A percentile compares a stretch with the other conserved stretches of the same genome.
Evolutionary conservation across 2,329 filamentous ascomycete genomes (phyloP).

Genomic region (Alternaria sp.): DNA sequence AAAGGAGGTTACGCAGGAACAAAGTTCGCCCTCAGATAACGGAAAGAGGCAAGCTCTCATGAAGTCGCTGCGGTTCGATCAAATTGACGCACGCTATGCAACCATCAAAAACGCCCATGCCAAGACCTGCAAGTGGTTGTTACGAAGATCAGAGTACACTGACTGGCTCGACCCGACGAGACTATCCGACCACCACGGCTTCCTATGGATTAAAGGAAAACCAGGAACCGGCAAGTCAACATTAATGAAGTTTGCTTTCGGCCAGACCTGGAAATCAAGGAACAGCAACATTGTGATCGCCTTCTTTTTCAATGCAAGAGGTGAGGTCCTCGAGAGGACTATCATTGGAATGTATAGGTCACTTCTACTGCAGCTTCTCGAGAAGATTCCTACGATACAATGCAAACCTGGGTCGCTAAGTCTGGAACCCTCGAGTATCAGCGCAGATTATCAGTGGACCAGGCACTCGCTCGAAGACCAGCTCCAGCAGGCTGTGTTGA

Average conservation of each 20-base stretch:
- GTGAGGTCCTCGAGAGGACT: slow-evolving; percentile 29
- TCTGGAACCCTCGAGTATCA: slow-evolving; percentile 1
- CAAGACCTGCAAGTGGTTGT: slow-evolving; percentile 55
- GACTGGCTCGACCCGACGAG: slow-evolving; percentile 50
- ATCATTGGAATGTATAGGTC: slow-evolving; percentile 36
- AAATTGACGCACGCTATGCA: slow-evolving; percentile 50
- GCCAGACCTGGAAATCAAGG: slow-evolving; percentile 15
- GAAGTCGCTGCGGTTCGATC: slow-evolving; percentile 49
- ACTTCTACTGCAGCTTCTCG: slow-evolving; percentile 36
- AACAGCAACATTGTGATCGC: slow-evolving; percentile 15
- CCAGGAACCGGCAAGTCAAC: slow-evolving; percentile 53
- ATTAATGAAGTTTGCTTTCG: slow-evolving; percentile 48
- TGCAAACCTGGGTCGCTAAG: slow-evolving; percentile 10
- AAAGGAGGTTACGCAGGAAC: not conserved
- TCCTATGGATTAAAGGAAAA: slow-evolving; percentile 60
- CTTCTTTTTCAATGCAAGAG: slow-evolving; percentile 43
- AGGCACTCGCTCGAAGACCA: slow-evolving; percentile 23
- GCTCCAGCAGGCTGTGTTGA: slow-evolving; percentile 26
- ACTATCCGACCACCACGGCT: slow-evolving; percentile 45
- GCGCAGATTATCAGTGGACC: slow-evolving; percentile 20
- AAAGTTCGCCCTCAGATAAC: not conserved
- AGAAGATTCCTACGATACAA: slow-evolving; percentile 19
- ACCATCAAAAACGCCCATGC: slow-evolving; percentile 50
- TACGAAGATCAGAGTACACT: slow-evolving; percentile 43
- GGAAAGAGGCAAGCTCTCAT: slow-evolving; percentile 33